Conservation (phyloP, 768 basidiomycete species). For the Russula sp. region DNA sequence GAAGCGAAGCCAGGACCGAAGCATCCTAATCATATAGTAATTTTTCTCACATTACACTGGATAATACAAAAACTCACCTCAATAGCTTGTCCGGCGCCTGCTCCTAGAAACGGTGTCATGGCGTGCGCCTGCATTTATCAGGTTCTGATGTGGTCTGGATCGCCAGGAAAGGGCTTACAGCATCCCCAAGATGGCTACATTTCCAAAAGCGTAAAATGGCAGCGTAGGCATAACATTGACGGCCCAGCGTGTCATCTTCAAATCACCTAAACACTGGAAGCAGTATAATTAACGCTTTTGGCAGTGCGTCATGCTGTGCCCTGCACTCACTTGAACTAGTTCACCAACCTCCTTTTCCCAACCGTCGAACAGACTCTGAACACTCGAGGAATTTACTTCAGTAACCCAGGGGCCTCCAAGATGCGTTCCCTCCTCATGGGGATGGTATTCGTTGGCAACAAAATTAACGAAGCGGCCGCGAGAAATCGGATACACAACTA, state of each 20-base stretch:
- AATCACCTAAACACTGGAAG: slow-evolving; percentile 12
- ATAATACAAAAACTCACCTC: slow-evolving; percentile 37
- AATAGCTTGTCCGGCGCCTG: slow-evolving; percentile 45
- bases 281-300: neutral
- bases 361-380: slow-evolving; percentile 9
- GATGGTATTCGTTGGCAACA: slow-evolving; percentile 17
- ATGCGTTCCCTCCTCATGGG: slow-evolving; percentile 16
- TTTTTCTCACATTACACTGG: too few relatives aligned
- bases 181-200: slow-evolving; percentile 49
- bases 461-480: slow-evolving; percentile 55
- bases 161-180: slow-evolving; percentile 31
- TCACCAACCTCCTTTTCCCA: slow-evolving; percentile 32
- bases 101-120: slow-evolving; percentile 45
- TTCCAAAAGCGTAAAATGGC: slow-evolving; percentile 49
- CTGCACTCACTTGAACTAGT: slow-evolving; percentile 50
- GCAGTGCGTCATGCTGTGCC: neutral
- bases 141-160: neutral
- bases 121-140: slow-evolving; percentile 36
- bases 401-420: slow-evolving; percentile 16
- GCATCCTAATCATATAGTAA: slow-evolving; percentile 35
- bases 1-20: slow-evolving; percentile 39
- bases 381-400: slow-evolving; percentile 3
- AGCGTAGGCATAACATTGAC: slow-evolving; percentile 57
- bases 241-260: slow-evolving; percentile 50
- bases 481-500: slow-evolving; percentile 61